Evolutionary conservation across 768 basidiomycete genomes (phyloP).

Genomic region (Mrakia frigida): DNA sequence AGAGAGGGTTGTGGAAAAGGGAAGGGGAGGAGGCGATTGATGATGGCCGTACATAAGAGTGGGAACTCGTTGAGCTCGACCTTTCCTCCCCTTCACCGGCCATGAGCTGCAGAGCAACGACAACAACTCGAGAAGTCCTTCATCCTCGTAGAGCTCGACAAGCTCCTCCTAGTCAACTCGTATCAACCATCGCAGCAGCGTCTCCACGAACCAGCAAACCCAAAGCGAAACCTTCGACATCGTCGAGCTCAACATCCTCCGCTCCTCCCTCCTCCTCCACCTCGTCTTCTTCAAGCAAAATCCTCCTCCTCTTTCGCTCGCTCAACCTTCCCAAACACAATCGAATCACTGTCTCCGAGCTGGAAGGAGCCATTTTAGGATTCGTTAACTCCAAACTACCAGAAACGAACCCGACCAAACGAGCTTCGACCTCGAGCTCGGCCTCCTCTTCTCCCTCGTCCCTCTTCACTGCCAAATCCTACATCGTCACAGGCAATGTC

Average conservation of each 20-base stretch:
- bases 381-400: neutral
- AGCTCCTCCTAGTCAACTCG: neutral
- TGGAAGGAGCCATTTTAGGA: neutral
- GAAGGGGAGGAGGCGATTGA: no score
- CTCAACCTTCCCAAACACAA: slow-evolving; percentile 4
- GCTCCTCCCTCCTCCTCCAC: neutral
- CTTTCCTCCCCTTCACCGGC: neutral
- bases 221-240: neutral
- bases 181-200: neutral
- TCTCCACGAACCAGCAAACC: neutral
- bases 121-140: neutral
- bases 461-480: neutral
- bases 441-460: neutral
- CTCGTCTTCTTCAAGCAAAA: neutral
- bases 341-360: neutral
- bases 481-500: neutral
- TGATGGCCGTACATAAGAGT: no score
- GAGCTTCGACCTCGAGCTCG: no score
- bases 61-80: neutral
- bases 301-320: neutral
- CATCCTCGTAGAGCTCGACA: neutral
- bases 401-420: no score
- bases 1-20: no score
- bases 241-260: neutral
- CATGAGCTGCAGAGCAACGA: neutral